Percentiles rank a stretch among this genome's conserved stretches.
Conservation (phyloP, 192 early-diverging fungal species). For the Umbelopsis vinacea region DNA sequence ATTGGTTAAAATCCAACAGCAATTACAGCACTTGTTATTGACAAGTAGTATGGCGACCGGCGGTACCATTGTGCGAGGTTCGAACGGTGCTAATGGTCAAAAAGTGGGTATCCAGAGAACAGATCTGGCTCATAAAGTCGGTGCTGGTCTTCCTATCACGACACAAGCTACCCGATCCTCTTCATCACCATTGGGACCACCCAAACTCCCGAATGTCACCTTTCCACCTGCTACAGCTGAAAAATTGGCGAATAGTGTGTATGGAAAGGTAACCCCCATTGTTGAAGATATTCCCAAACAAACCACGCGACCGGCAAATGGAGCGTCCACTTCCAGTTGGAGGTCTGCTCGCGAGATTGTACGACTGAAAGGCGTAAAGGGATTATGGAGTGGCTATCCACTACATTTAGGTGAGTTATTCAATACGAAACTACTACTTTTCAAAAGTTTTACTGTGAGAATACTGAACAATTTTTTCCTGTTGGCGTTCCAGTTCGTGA, state of each 20-base stretch:
- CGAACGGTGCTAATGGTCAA: slow-evolving; percentile 20
- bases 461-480: not conserved
- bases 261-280: not conserved
- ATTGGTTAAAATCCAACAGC: slow-evolving; percentile 78
- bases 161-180: slow-evolving; percentile 2
- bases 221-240: not conserved
- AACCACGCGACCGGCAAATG: not conserved
- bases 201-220: not conserved
- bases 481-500: slow-evolving; percentile 47
- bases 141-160: slow-evolving; percentile 25
- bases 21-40: slow-evolving; percentile 64
- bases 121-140: slow-evolving; percentile 6
- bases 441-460: not conserved
- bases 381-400: slow-evolving; percentile 45
- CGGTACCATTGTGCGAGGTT: slow-evolving; percentile 43
- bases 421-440: not conserved
- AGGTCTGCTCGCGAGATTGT: slow-evolving; percentile 52
- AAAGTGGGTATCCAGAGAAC: slow-evolving; percentile 4
- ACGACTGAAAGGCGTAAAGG: slow-evolving; percentile 43
- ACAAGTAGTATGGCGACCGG: slow-evolving; percentile 50
- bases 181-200: not conserved
- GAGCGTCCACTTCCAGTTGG: slow-evolving; percentile 45
- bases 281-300: not conserved
- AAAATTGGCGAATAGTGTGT: not conserved
- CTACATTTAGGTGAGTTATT: slow-evolving; percentile 35